These are phyloP conservation scores for Marasmius oreades DNA, from an alignment of 1,284 basidiomycete genomes.

Conservation along the genomic window DNA sequence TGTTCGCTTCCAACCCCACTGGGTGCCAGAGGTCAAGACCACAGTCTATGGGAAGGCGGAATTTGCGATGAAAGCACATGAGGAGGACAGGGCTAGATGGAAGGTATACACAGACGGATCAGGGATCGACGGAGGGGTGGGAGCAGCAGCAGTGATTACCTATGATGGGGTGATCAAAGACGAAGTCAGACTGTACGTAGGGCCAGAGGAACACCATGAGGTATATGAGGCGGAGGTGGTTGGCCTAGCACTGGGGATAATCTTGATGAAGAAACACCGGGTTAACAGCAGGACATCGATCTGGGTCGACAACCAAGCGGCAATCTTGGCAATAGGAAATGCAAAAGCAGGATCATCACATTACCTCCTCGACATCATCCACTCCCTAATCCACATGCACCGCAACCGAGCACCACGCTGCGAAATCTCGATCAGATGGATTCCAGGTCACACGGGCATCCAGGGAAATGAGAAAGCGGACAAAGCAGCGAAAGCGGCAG, in stretches of 20 bases:
- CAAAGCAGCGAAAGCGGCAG: background rate
- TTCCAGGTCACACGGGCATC: background rate
- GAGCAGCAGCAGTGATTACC: constrained; percentile 27
- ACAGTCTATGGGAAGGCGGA: constrained; percentile 2
- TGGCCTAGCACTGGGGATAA: constrained; percentile 17
- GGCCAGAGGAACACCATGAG: constrained; percentile 17
- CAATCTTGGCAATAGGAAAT: constrained; percentile 10
- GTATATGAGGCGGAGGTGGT: constrained; percentile 27
- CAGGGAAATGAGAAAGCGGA: background rate
- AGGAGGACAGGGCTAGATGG: constrained; percentile 14
- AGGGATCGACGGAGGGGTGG: constrained; percentile 21
- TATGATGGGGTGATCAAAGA: background rate
- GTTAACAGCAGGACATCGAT: background rate
- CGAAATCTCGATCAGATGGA: background rate
- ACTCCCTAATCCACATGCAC: background rate
- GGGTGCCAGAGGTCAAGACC: background rate
- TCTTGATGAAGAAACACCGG: constrained; percentile 3
- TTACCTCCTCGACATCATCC: constrained; percentile 10
- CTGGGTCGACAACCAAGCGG: constrained; percentile 19
- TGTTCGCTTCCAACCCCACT: background rate
- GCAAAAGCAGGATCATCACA: constrained; percentile 7
- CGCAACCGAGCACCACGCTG: background rate
- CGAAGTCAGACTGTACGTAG: constrained; percentile 18
- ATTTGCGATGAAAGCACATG: constrained; percentile 14
- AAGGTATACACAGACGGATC: constrained; percentile 30